Conservation (phyloP, 228 moss, liverwort and hornwort genomes). For the Sphagnum fallax region DNA sequence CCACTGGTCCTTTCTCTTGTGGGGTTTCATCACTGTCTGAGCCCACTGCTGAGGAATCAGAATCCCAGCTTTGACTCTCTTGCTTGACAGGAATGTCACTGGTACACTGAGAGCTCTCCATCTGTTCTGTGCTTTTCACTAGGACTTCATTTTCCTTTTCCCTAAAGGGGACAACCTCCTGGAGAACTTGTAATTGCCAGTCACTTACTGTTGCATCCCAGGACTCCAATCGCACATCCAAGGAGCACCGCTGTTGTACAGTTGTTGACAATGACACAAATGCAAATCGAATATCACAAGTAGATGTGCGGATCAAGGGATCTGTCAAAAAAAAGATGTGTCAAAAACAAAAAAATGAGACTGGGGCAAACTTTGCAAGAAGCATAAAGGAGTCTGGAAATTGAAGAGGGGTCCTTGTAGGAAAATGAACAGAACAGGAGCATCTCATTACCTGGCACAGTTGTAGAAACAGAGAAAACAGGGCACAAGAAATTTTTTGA, state of each 20-base stretch:
- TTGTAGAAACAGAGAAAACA: too few species aligned
- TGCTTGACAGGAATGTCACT: not conserved
- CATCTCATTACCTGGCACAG: too few species aligned
- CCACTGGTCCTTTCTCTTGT: not conserved
- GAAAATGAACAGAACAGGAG: too few species aligned
- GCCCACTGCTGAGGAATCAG: slow-evolving; percentile 6
- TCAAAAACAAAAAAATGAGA: not conserved
- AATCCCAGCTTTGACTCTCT: slow-evolving; percentile 7
- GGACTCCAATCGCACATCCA: slow-evolving; percentile 11
- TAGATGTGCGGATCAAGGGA: slow-evolving; percentile 10
- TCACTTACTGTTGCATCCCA: slow-evolving; percentile 14
- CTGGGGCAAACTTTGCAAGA: too few species aligned
- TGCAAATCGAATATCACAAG: slow-evolving; percentile 11
- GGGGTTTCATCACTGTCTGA: slow-evolving; percentile 11
- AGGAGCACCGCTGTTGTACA: slow-evolving; percentile 9
- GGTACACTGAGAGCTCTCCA: too few species aligned
- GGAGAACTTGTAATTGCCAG: slow-evolving; percentile 5
- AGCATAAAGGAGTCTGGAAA: too few species aligned
- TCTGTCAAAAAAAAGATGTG: slow-evolving; percentile 4
- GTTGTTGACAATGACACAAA: slow-evolving; percentile 5
- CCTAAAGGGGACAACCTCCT: slow-evolving; percentile 4
- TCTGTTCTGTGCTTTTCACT: too few species aligned
- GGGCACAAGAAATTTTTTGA: too few species aligned
- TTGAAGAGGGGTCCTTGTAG: too few species aligned
- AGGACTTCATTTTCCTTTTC: not conserved